A percentile compares a stretch with the other conserved stretches of the same genome.
phyloP scores from a whole-genome alignment of 2,329 filamentous ascomycete genomes.

The Chalaropsis thielavioides region DNA sequence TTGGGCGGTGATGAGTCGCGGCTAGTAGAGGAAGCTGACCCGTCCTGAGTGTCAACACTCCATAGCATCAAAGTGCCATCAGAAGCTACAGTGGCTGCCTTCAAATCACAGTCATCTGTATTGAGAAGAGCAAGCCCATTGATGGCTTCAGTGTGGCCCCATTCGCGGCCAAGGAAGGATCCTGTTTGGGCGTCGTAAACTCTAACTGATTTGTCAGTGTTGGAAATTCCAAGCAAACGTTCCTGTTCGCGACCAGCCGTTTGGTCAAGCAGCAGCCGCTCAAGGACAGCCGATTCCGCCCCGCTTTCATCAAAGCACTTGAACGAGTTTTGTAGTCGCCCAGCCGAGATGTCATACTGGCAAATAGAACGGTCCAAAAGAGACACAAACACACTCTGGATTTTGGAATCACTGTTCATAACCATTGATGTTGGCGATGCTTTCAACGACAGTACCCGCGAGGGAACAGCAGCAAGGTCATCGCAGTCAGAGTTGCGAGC shows the following conservation, averaged over 20 bases:
- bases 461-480: conserved; percentile 60
- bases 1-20: conserved; percentile 43
- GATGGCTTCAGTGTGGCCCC: conserved; percentile 89
- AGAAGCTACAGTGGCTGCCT: conserved; percentile 58
- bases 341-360: conserved; percentile 49
- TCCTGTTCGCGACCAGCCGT: conserved; percentile 41
- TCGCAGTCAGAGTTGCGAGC: conserved; percentile 50
- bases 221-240: conserved; percentile 74
- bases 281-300: conserved; percentile 68
- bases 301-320: conserved; percentile 70
- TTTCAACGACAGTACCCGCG: conserved; percentile 67
- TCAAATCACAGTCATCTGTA: conserved; percentile 38
- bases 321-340: conserved; percentile 57
- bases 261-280: conserved; percentile 54
- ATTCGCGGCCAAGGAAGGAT: conserved; percentile 69
- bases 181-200: conserved; percentile 73
- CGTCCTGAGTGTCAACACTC: conserved; percentile 36
- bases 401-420: conserved; percentile 46
- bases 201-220: conserved; percentile 88
- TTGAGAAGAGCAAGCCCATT: conserved; percentile 67
- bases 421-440: conserved; percentile 77
- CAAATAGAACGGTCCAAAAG: conserved; percentile 46
- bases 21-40: conserved; percentile 28
- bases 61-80: conserved; percentile 79
- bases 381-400: conserved; percentile 38